A percentile compares a stretch with the other conserved stretches of the same genome.
Evolutionary conservation across 2,329 filamentous ascomycete species (phyloP).

Genomic region (Fusarium burgessii): DNA sequence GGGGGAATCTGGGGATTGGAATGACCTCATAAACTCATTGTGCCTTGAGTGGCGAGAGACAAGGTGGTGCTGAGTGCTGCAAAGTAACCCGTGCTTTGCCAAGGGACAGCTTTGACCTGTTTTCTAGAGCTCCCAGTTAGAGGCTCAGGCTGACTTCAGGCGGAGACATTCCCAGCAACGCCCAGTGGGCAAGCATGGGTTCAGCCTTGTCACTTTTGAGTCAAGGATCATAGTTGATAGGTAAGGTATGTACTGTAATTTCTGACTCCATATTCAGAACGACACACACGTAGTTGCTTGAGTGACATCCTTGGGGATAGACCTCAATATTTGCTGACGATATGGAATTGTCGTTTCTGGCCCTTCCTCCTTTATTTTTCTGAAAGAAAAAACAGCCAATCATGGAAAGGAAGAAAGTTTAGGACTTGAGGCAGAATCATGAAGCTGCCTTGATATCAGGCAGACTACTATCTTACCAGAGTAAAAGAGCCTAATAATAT

Average conservation of each 20-base stretch:
- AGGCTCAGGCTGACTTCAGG: slow-evolving; percentile 39
- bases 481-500: slow-evolving; percentile 20
- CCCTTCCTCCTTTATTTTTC: slow-evolving; percentile 13
- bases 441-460: slow-evolving; percentile 4
- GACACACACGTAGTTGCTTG: slow-evolving; percentile 13
- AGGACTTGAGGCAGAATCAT: slow-evolving; percentile 18
- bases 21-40: slow-evolving; percentile 36
- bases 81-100: slow-evolving; percentile 13
- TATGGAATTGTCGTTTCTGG: slow-evolving; percentile 17
- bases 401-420: neutral
- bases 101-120: slow-evolving; percentile 33
- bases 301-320: slow-evolving; percentile 31
- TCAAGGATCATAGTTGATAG: neutral
- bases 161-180: slow-evolving; percentile 32
- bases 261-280: slow-evolving; percentile 12
- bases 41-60: slow-evolving; percentile 24
- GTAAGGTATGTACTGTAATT: slow-evolving; percentile 7
- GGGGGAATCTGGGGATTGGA: slow-evolving; percentile 37
- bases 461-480: neutral
- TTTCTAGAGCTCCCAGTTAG: slow-evolving; percentile 15
- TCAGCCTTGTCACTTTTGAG: slow-evolving; percentile 15
- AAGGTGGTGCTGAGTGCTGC: slow-evolving; percentile 7
- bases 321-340: slow-evolving; percentile 22
- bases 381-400: slow-evolving; percentile 13
- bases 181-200: slow-evolving; percentile 17